Base-by-base conservation (phyloP, 2,329 filamentous ascomycete species). In the Cadophora sp. region DNA sequence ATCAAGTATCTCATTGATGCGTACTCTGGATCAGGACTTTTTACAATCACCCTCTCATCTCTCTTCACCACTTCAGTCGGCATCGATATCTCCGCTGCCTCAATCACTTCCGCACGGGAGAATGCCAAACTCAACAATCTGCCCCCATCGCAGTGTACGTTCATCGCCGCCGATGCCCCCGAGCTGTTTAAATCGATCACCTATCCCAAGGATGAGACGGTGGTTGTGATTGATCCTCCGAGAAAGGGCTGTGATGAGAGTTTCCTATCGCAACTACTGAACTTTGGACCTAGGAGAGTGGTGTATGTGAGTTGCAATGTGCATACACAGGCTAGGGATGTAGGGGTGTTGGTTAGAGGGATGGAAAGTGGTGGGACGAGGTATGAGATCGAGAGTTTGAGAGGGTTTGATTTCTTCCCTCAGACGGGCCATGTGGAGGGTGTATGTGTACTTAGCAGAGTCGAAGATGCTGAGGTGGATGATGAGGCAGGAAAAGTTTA, bases 271-370 rank as follows among this genome's bases (percentile, higher is more conserved):
- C 96, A 99, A 81, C 80, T 99, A 75, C 81, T 97, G 63, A 80
- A 82, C 6, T 97, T 92, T 74, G 91, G 86, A 0, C 95, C 96
- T 0, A 84, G 85, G 70, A 84, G 96, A 67, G 88, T 99, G 13
- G 88, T 97, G 4, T 99, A 99, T 78, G 95, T 99, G 48, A 97
- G 92, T 77, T 99, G 96, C 75, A 99, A 99, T 76, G 96, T 99
- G 71, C 96, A 99, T 78, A 98, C 95, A 9, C 96, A 98, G 84
- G 96, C 96, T 16, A 83, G 96, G 62, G 96, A 99, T 79, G 89
- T 99, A 0, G 96, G 94, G 0, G 88, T 95, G 68, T 80, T 99
- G 74, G 93, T 98, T 0, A 85, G 90, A 43, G 94, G 94, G 0
- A 80, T 87, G 74, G 78, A 78, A 18, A 75, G 79, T 20, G 76